Conservation (phyloP, 768 basidiomycete species). For the Harrya chromipes region DNA sequence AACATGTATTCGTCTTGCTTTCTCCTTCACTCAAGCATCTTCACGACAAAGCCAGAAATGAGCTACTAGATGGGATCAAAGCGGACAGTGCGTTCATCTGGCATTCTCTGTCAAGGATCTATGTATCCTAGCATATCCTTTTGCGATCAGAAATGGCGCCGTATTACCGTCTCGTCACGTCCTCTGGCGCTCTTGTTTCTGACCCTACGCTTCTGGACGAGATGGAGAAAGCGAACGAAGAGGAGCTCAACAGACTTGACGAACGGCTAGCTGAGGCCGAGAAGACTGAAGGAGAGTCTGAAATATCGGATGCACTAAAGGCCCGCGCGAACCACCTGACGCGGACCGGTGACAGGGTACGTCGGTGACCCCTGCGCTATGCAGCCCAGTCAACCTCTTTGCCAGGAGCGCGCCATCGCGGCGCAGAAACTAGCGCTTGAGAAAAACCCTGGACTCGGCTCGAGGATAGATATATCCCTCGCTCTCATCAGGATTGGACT, state of each 20-base stretch:
- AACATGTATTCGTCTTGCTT: slow-evolving; percentile 73
- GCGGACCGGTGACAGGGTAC: slow-evolving; percentile 78
- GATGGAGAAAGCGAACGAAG: slow-evolving; percentile 56
- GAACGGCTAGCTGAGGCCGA: slow-evolving; percentile 80
- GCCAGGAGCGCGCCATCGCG: slow-evolving; percentile 72
- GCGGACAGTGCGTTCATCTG: slow-evolving; percentile 65
- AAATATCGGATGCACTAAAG: slow-evolving; percentile 85
- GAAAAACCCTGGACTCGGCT: slow-evolving; percentile 91
- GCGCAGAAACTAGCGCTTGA: slow-evolving; percentile 83
- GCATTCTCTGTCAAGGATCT: neutral
- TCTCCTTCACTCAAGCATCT: slow-evolving; percentile 56
- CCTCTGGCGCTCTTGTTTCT: slow-evolving; percentile 44
- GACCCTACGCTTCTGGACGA: slow-evolving; percentile 31
- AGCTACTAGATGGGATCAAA: slow-evolving; percentile 71
- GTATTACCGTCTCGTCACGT: slow-evolving; percentile 63
- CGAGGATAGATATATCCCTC: slow-evolving; percentile 89
- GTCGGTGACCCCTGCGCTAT: neutral
- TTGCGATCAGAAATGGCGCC: slow-evolving; percentile 76
- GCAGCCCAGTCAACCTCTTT: neutral
- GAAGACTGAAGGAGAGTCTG: slow-evolving; percentile 89
- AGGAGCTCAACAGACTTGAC: slow-evolving; percentile 71
- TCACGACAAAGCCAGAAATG: slow-evolving; percentile 62
- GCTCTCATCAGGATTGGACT: slow-evolving; percentile 86
- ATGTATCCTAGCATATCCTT: neutral
- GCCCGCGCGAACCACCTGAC: slow-evolving; percentile 84